Percentiles rank a stretch among this genome's conserved stretches.
Evolutionary conservation across 805 yeast species (phyloP).

Genomic region (Wickerhamomyces ciferrii): DNA sequence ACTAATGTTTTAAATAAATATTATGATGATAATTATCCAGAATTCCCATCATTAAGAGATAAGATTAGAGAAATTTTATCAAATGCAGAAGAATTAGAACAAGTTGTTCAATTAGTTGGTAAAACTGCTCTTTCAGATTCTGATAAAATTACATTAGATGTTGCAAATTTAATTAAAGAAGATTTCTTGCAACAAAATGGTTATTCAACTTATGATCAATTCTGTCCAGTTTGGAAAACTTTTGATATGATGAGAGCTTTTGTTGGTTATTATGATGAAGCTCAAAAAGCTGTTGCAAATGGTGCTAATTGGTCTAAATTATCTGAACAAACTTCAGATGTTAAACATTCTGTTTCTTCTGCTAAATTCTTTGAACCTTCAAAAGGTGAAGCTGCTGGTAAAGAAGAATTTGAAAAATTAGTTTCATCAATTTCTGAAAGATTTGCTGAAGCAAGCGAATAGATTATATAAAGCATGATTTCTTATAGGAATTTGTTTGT

Average conservation of each 20-base stretch:
- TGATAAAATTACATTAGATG: conserved; percentile 95
- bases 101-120: conserved; percentile 98
- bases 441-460: conserved; percentile 94
- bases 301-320: conserved; percentile 96
- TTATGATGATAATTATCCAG: conserved; percentile 84
- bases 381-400: conserved; percentile 77
- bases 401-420: conserved; percentile 72
- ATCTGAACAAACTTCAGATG: conserved; percentile 82
- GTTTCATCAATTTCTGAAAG: conserved; percentile 75
- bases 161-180: conserved; percentile 86
- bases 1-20: conserved; percentile 80
- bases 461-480: conserved; percentile 19
- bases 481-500: background rate
- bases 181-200: conserved; percentile 99
- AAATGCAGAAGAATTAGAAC: conserved; percentile 97
- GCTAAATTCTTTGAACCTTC: conserved; percentile 96
- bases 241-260: conserved; percentile 97
- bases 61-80: conserved; percentile 91
- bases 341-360: conserved; percentile 89
- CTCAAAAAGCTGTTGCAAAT: conserved; percentile 91
- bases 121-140: conserved; percentile 95
- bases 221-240: conserved; percentile 99
- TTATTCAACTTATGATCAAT: conserved; percentile 95
- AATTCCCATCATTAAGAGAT: conserved; percentile 85
- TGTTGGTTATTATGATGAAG: conserved; percentile 89